These are phyloP conservation scores for Peronospora destructor DNA, from an alignment of 352 stramenopile genomes.

Conservation along the genomic window DNA sequence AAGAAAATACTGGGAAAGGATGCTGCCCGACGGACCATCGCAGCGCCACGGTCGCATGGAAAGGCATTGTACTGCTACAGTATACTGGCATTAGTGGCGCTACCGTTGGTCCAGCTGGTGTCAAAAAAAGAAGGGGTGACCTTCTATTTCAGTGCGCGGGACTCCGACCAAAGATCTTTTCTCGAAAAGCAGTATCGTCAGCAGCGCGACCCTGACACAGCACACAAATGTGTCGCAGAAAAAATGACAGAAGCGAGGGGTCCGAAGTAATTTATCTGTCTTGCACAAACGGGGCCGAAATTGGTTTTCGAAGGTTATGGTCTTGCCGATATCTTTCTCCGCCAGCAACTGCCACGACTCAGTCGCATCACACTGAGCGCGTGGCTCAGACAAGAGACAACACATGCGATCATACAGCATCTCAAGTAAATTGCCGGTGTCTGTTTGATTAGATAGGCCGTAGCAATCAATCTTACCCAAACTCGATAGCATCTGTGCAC, in stretches of 20 bases:
- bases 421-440: conserved; percentile 6
- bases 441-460: conserved; percentile 12
- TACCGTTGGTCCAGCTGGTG: conserved; percentile 15
- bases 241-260: conserved; percentile 11
- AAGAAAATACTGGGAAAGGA: conserved; percentile 18
- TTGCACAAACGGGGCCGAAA: conserved; percentile 1
- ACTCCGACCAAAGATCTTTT: conserved; percentile 18
- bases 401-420: conserved; percentile 22
- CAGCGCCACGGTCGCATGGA: conserved; percentile 10
- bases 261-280: conserved; percentile 23
- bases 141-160: conserved; percentile 16
- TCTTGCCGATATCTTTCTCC: conserved; percentile 7
- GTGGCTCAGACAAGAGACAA: conserved; percentile 1
- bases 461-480: conserved; percentile 17
- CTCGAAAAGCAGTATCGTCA: conserved; percentile 10
- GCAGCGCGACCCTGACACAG: conserved; percentile 2
- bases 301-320: conserved; percentile 6
- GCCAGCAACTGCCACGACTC: conserved; percentile 3
- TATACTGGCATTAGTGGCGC: conserved; percentile 4
- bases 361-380: conserved; percentile 12
- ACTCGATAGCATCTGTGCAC: conserved; percentile 11
- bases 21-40: conserved; percentile 18
- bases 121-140: conserved; percentile 28
- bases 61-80: background rate
- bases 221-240: conserved; percentile 16